These are phyloP conservation scores for Oehlia diaphana DNA, from an alignment of 192 early-diverging fungal species.

Conservation along the genomic window DNA sequence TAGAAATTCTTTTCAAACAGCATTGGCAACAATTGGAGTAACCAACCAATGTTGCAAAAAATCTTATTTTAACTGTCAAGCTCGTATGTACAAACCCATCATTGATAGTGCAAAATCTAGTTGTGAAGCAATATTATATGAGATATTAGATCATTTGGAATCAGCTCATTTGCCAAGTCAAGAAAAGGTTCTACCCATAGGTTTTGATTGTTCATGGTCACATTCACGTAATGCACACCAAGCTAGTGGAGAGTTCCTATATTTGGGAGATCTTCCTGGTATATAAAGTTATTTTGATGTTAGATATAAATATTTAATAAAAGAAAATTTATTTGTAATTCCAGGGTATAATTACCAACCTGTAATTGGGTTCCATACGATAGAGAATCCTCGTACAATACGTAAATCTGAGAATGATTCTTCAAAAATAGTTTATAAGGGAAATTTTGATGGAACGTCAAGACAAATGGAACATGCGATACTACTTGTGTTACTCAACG, in stretches of 20 bases:
- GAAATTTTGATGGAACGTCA: neutral
- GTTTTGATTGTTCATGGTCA: conserved; percentile 2
- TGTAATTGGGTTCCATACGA: neutral
- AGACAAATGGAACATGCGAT: conserved; percentile 4
- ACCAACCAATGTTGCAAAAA: neutral
- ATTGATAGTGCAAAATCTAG: neutral
- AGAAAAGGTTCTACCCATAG: neutral
- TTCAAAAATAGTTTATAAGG: neutral
- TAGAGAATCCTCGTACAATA: neutral
- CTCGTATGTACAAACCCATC: neutral
- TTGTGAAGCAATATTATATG: neutral
- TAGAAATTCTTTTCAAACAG: neutral
- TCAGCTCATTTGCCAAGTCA: neutral
- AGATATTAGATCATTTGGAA: neutral
- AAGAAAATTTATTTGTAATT: too few species aligned
- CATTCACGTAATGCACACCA: neutral
- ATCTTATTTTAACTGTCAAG: conserved; percentile 5
- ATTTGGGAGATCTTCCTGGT: neutral
- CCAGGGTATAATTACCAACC: neutral
- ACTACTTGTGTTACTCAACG: neutral
- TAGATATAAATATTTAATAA: too few species aligned
- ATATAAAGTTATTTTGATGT: neutral
- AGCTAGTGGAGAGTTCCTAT: neutral
- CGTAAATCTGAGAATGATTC: neutral
- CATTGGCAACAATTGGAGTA: neutral